A percentile compares a stretch with the other conserved stretches of the same genome.
These are phyloP conservation scores for Hibiscus syriacus DNA, from an alignment of 345 rosid species.

Conservation along the genomic window DNA sequence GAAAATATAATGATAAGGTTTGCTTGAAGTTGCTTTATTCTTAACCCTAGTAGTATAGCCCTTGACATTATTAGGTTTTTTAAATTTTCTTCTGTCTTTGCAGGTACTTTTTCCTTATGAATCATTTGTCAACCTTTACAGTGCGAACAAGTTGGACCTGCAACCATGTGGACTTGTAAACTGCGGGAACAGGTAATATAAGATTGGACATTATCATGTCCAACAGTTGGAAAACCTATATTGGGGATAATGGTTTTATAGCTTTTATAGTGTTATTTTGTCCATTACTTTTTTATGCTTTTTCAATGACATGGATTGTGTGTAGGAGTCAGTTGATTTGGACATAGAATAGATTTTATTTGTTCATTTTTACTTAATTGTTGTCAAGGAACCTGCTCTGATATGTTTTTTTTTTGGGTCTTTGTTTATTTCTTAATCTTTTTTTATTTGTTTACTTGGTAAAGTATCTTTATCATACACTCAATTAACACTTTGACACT, in stretches of 20 bases:
- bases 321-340: not conserved
- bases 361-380: not conserved
- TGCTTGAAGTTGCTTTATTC: conserved; percentile 11
- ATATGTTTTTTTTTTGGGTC: not conserved
- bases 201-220: not conserved
- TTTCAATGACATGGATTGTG: not conserved
- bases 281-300: not conserved
- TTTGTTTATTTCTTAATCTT: not conserved
- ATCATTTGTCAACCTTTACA: conserved; percentile 67
- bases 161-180: conserved; percentile 84
- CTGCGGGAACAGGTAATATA: conserved; percentile 80
- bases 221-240: conserved; percentile 12
- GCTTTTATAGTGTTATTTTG: not conserved
- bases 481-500: not conserved
- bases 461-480: not conserved
- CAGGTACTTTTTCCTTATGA: conserved; percentile 85
- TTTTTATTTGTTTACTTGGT: not conserved
- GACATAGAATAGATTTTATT: not conserved
- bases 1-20: conserved; percentile 64
- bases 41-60: not conserved
- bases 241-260: not conserved
- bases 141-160: conserved; percentile 54
- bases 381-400: not conserved
- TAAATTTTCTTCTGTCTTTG: conserved; percentile 18
- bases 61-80: conserved; percentile 7